These are phyloP conservation scores for Penicillium sp. DNA, from an alignment of 2,329 filamentous ascomycete species.

Conservation along the genomic window DNA sequence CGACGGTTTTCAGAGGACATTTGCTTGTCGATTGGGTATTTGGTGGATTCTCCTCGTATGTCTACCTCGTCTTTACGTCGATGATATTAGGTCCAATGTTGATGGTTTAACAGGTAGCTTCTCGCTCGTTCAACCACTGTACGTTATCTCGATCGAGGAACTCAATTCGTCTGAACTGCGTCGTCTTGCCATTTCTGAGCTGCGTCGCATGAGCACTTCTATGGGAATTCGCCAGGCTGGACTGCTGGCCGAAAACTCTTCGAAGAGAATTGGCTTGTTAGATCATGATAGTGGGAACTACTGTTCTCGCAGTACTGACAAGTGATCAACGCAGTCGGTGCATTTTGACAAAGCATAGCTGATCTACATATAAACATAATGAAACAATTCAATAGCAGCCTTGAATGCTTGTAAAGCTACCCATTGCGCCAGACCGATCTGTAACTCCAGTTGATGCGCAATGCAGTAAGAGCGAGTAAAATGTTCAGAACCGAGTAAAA, in stretches of 20 bases:
- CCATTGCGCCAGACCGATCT: conserved; percentile 23
- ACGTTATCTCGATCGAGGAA: background rate
- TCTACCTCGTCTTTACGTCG: too few species aligned
- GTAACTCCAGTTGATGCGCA: conserved; percentile 30
- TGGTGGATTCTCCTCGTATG: background rate
- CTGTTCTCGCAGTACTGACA: background rate
- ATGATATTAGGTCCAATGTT: background rate
- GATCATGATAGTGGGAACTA: background rate
- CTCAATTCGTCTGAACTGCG: background rate
- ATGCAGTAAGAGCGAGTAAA: conserved; percentile 17
- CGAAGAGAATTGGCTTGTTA: background rate
- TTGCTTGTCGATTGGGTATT: background rate
- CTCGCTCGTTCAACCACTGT: background rate
- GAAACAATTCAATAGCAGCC: background rate
- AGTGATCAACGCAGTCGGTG: background rate
- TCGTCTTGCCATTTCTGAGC: background rate
- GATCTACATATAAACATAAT: background rate
- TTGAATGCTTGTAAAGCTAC: background rate
- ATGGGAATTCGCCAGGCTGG: background rate
- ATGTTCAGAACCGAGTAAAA: background rate
- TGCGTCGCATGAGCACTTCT: background rate
- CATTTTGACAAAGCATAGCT: background rate
- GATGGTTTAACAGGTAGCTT: background rate
- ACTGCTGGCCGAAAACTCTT: background rate
- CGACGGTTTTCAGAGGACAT: background rate